These are phyloP conservation scores for Tetrapisispora fleetii DNA, from an alignment of 805 yeast genomes.

Conservation along the genomic window DNA sequence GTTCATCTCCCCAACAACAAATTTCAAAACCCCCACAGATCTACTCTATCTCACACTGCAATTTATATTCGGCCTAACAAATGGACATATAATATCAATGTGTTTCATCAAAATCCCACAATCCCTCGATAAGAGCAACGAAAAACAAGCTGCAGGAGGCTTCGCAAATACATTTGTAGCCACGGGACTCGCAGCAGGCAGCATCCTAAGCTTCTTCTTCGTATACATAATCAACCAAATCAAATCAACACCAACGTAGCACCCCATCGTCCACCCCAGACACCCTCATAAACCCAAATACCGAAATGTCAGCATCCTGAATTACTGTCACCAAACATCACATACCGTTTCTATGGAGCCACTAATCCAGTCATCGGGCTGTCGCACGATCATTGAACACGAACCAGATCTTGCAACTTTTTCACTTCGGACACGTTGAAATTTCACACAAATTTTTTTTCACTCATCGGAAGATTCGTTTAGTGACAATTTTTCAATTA, in stretches of 20 bases:
- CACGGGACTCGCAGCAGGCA: conserved; percentile 70
- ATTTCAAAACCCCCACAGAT: conserved; percentile 32
- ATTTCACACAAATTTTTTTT: too few species aligned
- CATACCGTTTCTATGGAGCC: too few species aligned
- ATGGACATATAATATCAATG: conserved; percentile 76
- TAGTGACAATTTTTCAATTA: too few species aligned
- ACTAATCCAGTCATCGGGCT: too few species aligned
- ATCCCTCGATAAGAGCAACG: conserved; percentile 49
- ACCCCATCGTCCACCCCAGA: too few species aligned
- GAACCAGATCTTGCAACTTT: too few species aligned
- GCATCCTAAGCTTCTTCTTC: conserved; percentile 55
- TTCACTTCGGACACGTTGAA: too few species aligned
- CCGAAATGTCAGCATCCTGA: too few species aligned
- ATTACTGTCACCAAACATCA: neutral
- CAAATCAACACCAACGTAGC: neutral
- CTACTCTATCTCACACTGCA: conserved; percentile 58
- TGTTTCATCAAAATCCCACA: conserved; percentile 69
- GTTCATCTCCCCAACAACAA: conserved; percentile 33
- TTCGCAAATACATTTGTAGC: conserved; percentile 75
- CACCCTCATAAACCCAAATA: too few species aligned
- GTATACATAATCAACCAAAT: neutral
- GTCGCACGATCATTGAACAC: too few species aligned
- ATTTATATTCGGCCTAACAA: conserved; percentile 72
- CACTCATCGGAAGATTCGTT: too few species aligned
- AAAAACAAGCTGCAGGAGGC: conserved; percentile 90